These are phyloP conservation scores for Mycosarcoma mackinlayi DNA, from an alignment of 1,284 basidiomycete species.

Conservation along the genomic window DNA sequence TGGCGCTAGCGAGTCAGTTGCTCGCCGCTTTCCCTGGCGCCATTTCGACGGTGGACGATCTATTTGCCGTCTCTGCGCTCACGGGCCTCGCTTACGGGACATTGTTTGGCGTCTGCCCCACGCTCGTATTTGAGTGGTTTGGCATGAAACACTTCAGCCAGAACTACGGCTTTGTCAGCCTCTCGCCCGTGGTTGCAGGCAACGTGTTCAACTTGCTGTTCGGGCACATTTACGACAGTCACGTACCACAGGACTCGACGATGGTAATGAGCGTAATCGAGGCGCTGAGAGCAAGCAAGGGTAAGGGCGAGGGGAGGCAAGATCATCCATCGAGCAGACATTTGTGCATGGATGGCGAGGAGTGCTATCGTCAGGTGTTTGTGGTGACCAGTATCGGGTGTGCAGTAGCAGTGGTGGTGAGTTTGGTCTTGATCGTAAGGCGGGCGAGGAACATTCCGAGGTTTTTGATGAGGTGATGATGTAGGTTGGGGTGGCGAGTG, in stretches of 20 bases:
- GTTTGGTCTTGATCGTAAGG: conserved; percentile 49
- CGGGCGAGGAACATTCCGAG: conserved; percentile 17
- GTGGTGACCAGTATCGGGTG: conserved; percentile 55
- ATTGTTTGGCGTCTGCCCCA: conserved; percentile 81
- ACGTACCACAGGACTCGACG: conserved; percentile 25
- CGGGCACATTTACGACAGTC: conserved; percentile 71
- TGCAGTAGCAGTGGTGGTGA: conserved; percentile 44
- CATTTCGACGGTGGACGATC: conserved; percentile 74
- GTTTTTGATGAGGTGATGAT: conserved; percentile 7
- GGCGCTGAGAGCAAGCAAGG: background rate
- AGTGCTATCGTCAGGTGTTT: conserved; percentile 65
- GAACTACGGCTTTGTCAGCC: conserved; percentile 84
- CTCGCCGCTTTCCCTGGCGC: conserved; percentile 60
- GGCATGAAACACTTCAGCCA: conserved; percentile 83
- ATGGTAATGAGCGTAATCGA: background rate
- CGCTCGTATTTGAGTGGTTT: conserved; percentile 85
- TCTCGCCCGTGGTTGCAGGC: conserved; percentile 82
- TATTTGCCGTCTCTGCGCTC: conserved; percentile 81
- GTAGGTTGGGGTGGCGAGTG: background rate
- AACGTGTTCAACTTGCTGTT: conserved; percentile 87
- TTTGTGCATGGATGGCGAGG: conserved; percentile 60
- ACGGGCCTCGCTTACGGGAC: conserved; percentile 82
- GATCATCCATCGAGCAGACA: conserved; percentile 29
- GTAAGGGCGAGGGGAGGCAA: background rate
- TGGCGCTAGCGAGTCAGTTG: conserved; percentile 58